These are phyloP conservation scores for Apiospora kogelbergensis DNA, from an alignment of 2,329 filamentous ascomycete genomes.

Conservation along the genomic window DNA sequence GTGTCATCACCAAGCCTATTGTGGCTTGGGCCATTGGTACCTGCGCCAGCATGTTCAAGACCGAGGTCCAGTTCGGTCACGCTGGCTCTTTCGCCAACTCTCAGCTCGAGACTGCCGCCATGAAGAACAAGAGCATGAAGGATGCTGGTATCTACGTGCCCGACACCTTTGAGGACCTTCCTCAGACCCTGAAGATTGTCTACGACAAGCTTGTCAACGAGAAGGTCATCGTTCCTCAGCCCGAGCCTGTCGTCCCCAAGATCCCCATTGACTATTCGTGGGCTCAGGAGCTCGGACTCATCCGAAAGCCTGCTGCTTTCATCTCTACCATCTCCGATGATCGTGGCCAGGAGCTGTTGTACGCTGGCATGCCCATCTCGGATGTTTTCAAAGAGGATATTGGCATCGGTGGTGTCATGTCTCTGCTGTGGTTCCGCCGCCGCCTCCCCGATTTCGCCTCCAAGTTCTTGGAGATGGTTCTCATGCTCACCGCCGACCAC, in stretches of 20 bases:
- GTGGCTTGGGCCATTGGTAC: conserved; percentile 99
- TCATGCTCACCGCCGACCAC: conserved; percentile 99
- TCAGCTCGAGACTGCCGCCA: conserved; percentile 92
- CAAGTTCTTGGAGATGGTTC: conserved; percentile 99
- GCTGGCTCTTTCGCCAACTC: conserved; percentile 99
- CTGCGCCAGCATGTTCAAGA: conserved; percentile 99
- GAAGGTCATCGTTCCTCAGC: conserved; percentile 79
- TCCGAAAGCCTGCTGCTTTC: conserved; percentile 99
- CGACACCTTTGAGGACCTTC: conserved; percentile 95
- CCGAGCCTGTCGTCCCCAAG: conserved; percentile 94
- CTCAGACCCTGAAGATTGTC: conserved; percentile 70
- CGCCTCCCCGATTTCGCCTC: conserved; percentile 93
- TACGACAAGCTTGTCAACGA: conserved; percentile 87
- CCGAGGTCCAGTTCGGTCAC: conserved; percentile 98
- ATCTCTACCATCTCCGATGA: conserved; percentile 99
- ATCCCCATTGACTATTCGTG: conserved; percentile 99
- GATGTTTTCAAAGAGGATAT: conserved; percentile 99
- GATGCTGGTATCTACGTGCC: conserved; percentile 94
- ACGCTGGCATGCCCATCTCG: conserved; percentile 99
- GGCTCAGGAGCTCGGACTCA: conserved; percentile 98
- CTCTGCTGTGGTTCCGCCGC: conserved; percentile 98
- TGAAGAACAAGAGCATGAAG: conserved; percentile 96
- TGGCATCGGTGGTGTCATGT: conserved; percentile 99
- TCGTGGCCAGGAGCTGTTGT: conserved; percentile 98
- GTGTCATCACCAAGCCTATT: conserved; percentile 95